Percentiles rank a stretch among this genome's conserved stretches.
phyloP scores from a whole-genome alignment of 352 stramenopile genomes.

The Globisporangium solare region DNA sequence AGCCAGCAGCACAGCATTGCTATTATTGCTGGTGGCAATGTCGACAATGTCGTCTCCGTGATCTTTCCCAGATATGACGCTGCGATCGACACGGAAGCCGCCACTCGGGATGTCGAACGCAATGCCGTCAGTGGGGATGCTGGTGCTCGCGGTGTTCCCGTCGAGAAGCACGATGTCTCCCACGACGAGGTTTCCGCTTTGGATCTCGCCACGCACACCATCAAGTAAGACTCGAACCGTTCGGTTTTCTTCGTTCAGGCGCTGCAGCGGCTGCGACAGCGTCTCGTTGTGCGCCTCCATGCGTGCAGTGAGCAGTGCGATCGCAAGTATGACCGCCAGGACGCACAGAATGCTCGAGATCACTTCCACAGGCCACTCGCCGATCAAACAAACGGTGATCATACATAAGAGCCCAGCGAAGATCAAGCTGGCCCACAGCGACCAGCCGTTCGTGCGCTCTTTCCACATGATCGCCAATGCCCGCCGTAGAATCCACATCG shows the following conservation, averaged over 20 bases:
- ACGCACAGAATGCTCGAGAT: slow-evolving; percentile 27
- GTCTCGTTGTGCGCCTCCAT: slow-evolving; percentile 26
- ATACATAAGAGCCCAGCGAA: too few species aligned
- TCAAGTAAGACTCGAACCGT: slow-evolving; percentile 37
- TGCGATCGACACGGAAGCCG: slow-evolving; percentile 40
- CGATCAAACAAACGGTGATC: too few species aligned
- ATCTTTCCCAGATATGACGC: slow-evolving; percentile 36
- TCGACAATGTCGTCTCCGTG: slow-evolving; percentile 30
- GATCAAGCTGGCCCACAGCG: too few species aligned
- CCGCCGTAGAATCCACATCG: too few species aligned
- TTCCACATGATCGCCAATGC: too few species aligned
- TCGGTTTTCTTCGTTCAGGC: slow-evolving; percentile 47
- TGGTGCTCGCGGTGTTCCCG: slow-evolving; percentile 21
- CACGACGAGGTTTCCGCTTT: slow-evolving; percentile 29
- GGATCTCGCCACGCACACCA: slow-evolving; percentile 19
- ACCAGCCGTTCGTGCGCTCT: too few species aligned
- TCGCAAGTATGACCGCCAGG: slow-evolving; percentile 81
- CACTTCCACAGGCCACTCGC: too few species aligned
- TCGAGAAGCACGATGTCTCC: slow-evolving; percentile 35
- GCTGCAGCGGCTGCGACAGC: too few species aligned
- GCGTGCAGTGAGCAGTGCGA: slow-evolving; percentile 71
- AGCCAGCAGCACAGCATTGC: slow-evolving; percentile 50
- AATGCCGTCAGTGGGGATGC: slow-evolving; percentile 35
- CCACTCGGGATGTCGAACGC: slow-evolving; percentile 20
- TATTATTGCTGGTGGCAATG: slow-evolving; percentile 12